Conservation (phyloP, 768 basidiomycete genomes). For the Cystofilobasidium bisporidii region DNA sequence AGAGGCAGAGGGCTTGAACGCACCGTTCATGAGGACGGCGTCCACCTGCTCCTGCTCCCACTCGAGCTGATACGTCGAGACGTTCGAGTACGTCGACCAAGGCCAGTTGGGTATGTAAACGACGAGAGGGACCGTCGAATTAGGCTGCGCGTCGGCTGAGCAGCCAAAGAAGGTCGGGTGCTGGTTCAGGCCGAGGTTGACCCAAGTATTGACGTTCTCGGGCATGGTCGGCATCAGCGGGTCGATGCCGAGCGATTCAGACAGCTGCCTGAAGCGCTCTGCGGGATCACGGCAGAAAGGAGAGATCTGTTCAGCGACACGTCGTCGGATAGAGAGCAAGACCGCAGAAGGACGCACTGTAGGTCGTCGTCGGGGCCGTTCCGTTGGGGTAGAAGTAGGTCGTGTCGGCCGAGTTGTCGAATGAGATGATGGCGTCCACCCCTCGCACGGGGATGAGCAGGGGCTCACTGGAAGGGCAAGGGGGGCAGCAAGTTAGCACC, state of each 20-base stretch:
- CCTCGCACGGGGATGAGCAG: slow-evolving; percentile 59
- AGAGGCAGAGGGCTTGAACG: too few relatives aligned
- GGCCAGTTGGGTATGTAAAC: slow-evolving; percentile 63
- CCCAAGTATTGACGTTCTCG: slow-evolving; percentile 41
- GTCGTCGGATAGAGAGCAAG: too few relatives aligned
- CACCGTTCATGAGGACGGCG: slow-evolving; percentile 53
- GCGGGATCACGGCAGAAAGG: slow-evolving; percentile 14
- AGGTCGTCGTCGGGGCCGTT: slow-evolving; percentile 45
- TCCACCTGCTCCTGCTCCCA: slow-evolving; percentile 52
- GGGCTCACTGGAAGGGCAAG: slow-evolving; percentile 44
- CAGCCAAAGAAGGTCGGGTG: slow-evolving; percentile 76
- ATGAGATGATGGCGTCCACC: slow-evolving; percentile 65
- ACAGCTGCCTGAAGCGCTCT: slow-evolving; percentile 19
- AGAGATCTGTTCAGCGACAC: slow-evolving; percentile 28
- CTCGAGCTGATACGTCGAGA: slow-evolving; percentile 50
- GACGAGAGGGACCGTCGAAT: slow-evolving; percentile 53
- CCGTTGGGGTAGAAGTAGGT: slow-evolving; percentile 58
- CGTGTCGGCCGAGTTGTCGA: slow-evolving; percentile 51
- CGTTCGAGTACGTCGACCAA: slow-evolving; percentile 52
- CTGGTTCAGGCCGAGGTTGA: slow-evolving; percentile 53
- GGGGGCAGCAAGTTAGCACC: too few relatives aligned
- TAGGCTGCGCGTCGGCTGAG: slow-evolving; percentile 30
- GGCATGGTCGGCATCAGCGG: slow-evolving; percentile 40
- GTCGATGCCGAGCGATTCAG: not conserved
- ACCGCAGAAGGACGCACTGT: slow-evolving; percentile 30